These are phyloP conservation scores for Epithele typhae DNA, from an alignment of 768 basidiomycete species.

Conservation along the genomic window DNA sequence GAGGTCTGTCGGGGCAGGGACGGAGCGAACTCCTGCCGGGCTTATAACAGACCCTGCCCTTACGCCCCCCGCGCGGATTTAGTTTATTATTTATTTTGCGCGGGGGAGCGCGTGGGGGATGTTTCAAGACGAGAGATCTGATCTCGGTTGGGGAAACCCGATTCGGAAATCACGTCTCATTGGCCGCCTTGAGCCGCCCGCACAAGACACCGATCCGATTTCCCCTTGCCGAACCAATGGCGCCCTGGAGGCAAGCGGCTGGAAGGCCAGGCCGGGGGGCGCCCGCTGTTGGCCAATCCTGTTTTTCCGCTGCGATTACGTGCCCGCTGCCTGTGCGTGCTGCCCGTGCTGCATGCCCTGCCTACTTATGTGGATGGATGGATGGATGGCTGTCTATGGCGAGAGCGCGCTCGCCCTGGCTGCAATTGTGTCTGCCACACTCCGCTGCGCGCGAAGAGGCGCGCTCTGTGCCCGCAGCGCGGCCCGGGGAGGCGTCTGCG, in stretches of 20 bases:
- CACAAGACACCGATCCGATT: conserved; percentile 16
- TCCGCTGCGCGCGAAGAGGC: neutral
- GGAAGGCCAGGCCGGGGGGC: no score
- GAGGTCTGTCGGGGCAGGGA: conserved; percentile 15
- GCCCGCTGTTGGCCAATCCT: conserved; percentile 5
- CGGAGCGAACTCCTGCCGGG: conserved; percentile 12
- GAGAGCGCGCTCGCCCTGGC: no score
- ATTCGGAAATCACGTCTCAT: conserved; percentile 14
- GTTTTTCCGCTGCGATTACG: conserved; percentile 6
- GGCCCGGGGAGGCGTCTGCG: neutral
- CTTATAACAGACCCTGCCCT: conserved; percentile 13
- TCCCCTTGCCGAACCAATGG: conserved; percentile 15
- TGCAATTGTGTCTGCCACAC: neutral
- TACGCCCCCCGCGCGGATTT: conserved; percentile 3
- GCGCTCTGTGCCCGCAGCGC: neutral
- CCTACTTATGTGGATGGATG: no score
- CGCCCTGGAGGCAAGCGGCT: conserved; percentile 2
- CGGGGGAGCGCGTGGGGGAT: conserved; percentile 2
- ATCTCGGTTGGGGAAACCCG: conserved; percentile 1
- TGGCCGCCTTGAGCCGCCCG: no score
- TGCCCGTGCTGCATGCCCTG: no score
- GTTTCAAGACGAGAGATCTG: conserved; percentile 9
- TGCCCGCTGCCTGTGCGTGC: no score
- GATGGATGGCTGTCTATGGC: no score
- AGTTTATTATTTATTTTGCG: conserved; percentile 9